phyloP scores from a whole-genome alignment of 345 rosid species.

The Populus euphratica region DNA sequence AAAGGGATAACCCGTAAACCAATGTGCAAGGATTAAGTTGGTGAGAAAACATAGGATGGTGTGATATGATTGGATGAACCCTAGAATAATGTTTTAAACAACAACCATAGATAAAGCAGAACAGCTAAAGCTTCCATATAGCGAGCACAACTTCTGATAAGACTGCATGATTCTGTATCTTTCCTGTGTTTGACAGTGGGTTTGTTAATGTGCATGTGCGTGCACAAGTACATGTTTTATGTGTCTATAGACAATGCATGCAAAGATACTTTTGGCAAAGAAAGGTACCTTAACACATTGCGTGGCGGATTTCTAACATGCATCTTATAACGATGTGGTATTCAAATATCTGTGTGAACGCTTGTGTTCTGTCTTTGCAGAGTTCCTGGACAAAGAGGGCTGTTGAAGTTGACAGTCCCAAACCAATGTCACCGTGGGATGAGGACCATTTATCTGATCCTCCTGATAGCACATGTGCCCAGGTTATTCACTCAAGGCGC shows the following conservation, averaged over 20 bases:
- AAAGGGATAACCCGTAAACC: not conserved
- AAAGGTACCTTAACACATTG: not conserved
- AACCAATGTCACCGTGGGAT: constrained; percentile 23
- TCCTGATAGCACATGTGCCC: constrained; percentile 37
- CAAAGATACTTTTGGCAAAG: not conserved
- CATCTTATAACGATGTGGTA: not conserved
- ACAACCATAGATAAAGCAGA: not conserved
- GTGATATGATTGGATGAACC: not conserved
- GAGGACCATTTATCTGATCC: constrained; percentile 35
- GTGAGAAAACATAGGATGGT: not conserved
- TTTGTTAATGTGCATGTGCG: not conserved
- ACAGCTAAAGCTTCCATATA: not conserved
- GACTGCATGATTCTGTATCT: not conserved
- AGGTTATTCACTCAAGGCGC: constrained; percentile 31
- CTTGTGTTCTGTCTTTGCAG: constrained; percentile 24
- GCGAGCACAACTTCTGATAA: not conserved
- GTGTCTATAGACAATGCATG: not conserved
- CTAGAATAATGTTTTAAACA: not conserved
- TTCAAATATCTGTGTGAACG: not conserved
- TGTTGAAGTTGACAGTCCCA: constrained; percentile 40
- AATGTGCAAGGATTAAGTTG: not conserved
- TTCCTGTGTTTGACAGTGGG: not conserved
- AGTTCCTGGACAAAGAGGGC: constrained; percentile 46
- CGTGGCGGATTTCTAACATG: not conserved
- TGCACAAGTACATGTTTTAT: not conserved